phyloP scores from a whole-genome alignment of 1,284 basidiomycete genomes.

The Ceratobasidium sp. region DNA sequence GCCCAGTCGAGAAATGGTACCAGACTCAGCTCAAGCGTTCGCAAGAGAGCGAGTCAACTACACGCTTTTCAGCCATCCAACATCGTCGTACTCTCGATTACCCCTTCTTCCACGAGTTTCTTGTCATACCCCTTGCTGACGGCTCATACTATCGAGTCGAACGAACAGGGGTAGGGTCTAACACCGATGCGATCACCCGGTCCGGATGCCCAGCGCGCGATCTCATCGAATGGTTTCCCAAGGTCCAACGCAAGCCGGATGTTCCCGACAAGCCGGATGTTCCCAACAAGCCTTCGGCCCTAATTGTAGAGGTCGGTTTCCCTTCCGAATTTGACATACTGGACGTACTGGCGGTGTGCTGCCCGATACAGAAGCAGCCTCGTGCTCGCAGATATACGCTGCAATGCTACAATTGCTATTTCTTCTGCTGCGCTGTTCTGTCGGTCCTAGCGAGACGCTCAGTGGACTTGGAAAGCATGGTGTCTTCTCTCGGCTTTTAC shows the following conservation, averaged over 20 bases:
- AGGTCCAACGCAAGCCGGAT: too few relatives aligned
- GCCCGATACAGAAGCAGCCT: not conserved
- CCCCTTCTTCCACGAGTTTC: conserved; percentile 29
- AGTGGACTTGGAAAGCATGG: not conserved
- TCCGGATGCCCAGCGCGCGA: not conserved
- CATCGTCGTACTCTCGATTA: not conserved
- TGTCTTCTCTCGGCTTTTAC: not conserved
- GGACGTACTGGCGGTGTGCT: conserved; percentile 17
- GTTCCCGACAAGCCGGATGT: too few relatives aligned
- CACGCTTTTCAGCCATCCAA: not conserved
- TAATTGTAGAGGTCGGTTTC: not conserved
- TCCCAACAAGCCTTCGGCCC: not conserved
- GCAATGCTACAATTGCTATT: not conserved
- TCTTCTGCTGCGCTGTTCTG: not conserved
- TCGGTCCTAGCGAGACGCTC: not conserved
- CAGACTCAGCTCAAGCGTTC: not conserved
- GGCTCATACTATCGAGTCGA: conserved; percentile 18
- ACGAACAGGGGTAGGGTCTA: conserved; percentile 2
- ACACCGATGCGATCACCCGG: not conserved
- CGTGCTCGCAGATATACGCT: conserved; percentile 4
- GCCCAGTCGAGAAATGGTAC: conserved; percentile 35
- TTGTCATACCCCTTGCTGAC: not conserved
- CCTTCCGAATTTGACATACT: conserved; percentile 4
- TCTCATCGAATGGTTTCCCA: conserved; percentile 14
- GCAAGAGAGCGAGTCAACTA: not conserved